Percentiles rank a stretch among this genome's conserved stretches.
Evolutionary conservation across 2,329 filamentous ascomycete genomes (phyloP).

Genomic region (Cercospora berteroae): DNA sequence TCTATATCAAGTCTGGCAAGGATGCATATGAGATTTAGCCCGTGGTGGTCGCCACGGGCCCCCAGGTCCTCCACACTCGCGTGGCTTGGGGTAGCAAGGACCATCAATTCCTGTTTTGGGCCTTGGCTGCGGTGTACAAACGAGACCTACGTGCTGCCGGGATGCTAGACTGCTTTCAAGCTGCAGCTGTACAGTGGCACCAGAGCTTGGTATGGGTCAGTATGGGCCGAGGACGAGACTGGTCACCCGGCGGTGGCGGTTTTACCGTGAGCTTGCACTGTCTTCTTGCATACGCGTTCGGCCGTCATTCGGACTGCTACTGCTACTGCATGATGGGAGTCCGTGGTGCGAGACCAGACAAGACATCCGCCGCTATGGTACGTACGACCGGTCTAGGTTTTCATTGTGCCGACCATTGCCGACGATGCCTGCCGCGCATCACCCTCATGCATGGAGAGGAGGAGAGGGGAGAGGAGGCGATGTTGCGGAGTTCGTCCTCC

Average conservation of each 20-base stretch:
- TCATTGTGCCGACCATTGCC: constrained; percentile 7
- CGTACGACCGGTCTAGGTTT: neutral
- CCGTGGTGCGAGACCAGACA: neutral
- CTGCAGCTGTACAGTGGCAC: neutral
- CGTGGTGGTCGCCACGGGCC: constrained; percentile 12
- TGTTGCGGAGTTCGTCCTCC: neutral
- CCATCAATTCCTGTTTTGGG: constrained; percentile 10
- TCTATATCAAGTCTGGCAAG: constrained; percentile 12
- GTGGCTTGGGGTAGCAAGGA: constrained; percentile 14
- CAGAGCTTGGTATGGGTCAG: constrained; percentile 4
- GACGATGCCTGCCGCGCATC: constrained; percentile 12
- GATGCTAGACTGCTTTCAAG: neutral
- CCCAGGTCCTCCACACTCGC: constrained; percentile 23
- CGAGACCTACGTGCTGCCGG: constrained; percentile 13
- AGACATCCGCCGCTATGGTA: neutral
- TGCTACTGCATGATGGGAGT: too few relatives aligned
- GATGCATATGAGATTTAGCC: constrained; percentile 13
- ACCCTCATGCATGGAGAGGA: neutral
- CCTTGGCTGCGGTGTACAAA: constrained; percentile 15
- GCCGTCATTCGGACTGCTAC: neutral
- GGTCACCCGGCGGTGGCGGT: neutral
- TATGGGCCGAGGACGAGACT: neutral
- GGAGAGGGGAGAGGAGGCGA: constrained; percentile 9
- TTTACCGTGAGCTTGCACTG: neutral
- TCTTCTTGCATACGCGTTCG: neutral